Percentiles rank a stretch among this genome's conserved stretches.
phyloP scores from a whole-genome alignment of 2,329 filamentous ascomycete genomes.

The Fusarium staphyleae region DNA sequence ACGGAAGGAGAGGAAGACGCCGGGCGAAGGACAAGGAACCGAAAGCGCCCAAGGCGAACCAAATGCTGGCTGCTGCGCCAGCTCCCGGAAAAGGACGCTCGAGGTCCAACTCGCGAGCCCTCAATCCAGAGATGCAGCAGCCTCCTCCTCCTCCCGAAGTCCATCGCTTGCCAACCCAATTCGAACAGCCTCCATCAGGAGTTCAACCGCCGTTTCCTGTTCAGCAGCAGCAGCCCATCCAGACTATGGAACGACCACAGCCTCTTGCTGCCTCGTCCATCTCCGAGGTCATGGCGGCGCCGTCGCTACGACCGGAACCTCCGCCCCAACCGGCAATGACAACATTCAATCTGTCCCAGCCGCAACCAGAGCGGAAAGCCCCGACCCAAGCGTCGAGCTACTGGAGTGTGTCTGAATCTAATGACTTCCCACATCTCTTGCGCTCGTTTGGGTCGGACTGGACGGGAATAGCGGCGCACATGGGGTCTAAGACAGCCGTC shows the following conservation, averaged over 20 bases:
- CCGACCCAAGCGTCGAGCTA: slow-evolving; percentile 76
- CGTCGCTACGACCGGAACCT: slow-evolving; percentile 62
- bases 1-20: slow-evolving; percentile 49
- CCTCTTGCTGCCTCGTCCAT: slow-evolving; percentile 50
- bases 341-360: slow-evolving; percentile 59
- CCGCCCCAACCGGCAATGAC: slow-evolving; percentile 56
- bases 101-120: slow-evolving; percentile 61
- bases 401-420: slow-evolving; percentile 84
- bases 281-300: slow-evolving; percentile 63
- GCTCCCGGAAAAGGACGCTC: slow-evolving; percentile 57
- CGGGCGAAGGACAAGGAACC: slow-evolving; percentile 53
- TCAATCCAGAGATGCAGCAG: slow-evolving; percentile 52
- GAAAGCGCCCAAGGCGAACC: slow-evolving; percentile 51
- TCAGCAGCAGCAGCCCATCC: slow-evolving; percentile 41
- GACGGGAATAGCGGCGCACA: slow-evolving; percentile 75
- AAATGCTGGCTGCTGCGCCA: slow-evolving; percentile 57
- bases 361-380: slow-evolving; percentile 58
- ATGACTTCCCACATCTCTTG: slow-evolving; percentile 76
- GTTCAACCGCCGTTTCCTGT: slow-evolving; percentile 53
- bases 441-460: slow-evolving; percentile 82
- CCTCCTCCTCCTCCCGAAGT: slow-evolving; percentile 50
- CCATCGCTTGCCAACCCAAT: slow-evolving; percentile 51
- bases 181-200: slow-evolving; percentile 52
- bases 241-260: slow-evolving; percentile 47
- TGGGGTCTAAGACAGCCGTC: slow-evolving; percentile 85